Percentiles rank a stretch among this genome's conserved stretches.
Evolutionary conservation across 192 early-diverging fungal genomes (phyloP).

Genomic region (Podila epigama): DNA sequence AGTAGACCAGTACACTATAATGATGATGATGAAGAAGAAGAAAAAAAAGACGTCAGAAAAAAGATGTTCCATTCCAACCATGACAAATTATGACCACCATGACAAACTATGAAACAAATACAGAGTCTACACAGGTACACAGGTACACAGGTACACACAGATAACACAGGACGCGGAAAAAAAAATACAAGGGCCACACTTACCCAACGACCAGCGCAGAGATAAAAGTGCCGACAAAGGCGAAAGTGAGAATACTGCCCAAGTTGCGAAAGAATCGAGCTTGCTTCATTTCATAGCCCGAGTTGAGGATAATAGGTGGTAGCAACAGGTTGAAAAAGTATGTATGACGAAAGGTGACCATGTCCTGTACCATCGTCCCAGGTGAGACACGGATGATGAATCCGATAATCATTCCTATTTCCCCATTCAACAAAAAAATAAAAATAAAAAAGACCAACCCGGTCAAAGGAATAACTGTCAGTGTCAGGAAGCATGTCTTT

Average conservation of each 20-base stretch:
- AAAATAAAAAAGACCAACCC: too few species aligned
- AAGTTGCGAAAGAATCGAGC: slow-evolving; percentile 89
- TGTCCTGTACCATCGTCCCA: slow-evolving; percentile 68
- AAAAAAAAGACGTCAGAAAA: not conserved
- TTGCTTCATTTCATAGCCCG: slow-evolving; percentile 94
- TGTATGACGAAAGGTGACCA: slow-evolving; percentile 90
- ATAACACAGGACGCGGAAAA: too few species aligned
- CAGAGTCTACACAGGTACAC: too few species aligned
- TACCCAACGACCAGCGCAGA: slow-evolving; percentile 91
- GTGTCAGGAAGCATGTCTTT: too few species aligned
- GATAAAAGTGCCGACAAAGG: slow-evolving; percentile 91
- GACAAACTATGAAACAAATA: too few species aligned
- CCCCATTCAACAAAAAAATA: too few species aligned
- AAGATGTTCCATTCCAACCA: too few species aligned
- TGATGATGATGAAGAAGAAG: slow-evolving; percentile 6
- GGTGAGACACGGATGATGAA: slow-evolving; percentile 66
- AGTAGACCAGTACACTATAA: slow-evolving; percentile 66
- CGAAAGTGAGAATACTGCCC: slow-evolving; percentile 91
- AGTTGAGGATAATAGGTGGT: slow-evolving; percentile 97
- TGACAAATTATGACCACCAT: too few species aligned
- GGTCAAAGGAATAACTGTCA: too few species aligned
- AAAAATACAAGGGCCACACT: slow-evolving; percentile 22
- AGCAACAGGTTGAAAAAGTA: slow-evolving; percentile 97
- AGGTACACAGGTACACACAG: too few species aligned
- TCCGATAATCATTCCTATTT: slow-evolving; percentile 77